Conservation (phyloP, 306 rosid genomes). For the Vigna hirtella region DNA sequence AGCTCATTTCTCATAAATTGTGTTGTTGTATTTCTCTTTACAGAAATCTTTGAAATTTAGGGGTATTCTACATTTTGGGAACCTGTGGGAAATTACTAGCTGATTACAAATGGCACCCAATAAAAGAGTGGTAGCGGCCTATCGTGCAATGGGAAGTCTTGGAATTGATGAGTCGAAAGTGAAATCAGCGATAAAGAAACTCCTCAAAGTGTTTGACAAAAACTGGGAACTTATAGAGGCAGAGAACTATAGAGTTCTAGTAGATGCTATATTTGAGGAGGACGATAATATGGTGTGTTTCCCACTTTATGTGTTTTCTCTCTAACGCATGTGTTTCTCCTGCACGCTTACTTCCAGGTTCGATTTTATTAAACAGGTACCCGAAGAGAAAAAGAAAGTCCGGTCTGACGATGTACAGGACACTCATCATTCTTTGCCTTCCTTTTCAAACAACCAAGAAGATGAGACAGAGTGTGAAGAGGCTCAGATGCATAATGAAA, state of each 20-base stretch:
- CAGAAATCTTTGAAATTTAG: conserved; percentile 36
- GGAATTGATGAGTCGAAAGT: conserved; percentile 70
- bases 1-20: conserved; percentile 27
- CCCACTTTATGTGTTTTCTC: conserved; percentile 13
- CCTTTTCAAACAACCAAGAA: conserved; percentile 51
- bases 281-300: conserved; percentile 63
- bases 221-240: conserved; percentile 91
- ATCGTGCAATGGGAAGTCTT: conserved; percentile 72
- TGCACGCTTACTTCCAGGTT: conserved; percentile 23
- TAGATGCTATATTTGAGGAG: conserved; percentile 87
- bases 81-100: conserved; percentile 37
- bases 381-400: conserved; percentile 49
- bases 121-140: conserved; percentile 59
- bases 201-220: conserved; percentile 76
- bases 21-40: conserved; percentile 22
- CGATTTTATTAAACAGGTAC: conserved; percentile 56
- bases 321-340: not conserved
- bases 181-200: conserved; percentile 78
- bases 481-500: conserved; percentile 47
- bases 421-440: conserved; percentile 29
- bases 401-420: conserved; percentile 48
- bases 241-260: conserved; percentile 85
- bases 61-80: conserved; percentile 39
- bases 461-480: conserved; percentile 64
- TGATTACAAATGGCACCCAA: conserved; percentile 71